A percentile compares a stretch with the other conserved stretches of the same genome.
Conservation (phyloP, 2,329 filamentous ascomycete genomes). For the Diaporthe sp. region DNA sequence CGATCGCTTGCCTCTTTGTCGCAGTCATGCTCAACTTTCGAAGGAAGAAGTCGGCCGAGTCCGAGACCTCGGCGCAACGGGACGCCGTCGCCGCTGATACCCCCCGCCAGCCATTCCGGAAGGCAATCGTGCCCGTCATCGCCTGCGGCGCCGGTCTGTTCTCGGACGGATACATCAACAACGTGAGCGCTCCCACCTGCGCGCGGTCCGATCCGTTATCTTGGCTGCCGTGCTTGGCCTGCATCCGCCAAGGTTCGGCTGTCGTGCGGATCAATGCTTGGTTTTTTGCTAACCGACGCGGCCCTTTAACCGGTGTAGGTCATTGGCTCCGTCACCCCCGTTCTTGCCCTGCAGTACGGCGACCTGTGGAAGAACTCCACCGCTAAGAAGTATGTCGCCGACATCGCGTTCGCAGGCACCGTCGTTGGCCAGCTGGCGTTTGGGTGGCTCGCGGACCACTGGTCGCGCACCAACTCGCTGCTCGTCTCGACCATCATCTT, state of each 20-base stretch:
- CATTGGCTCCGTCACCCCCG: constrained; percentile 88
- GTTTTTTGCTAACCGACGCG: constrained; percentile 1
- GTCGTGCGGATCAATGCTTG: not conserved
- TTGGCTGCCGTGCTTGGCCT: constrained; percentile 18
- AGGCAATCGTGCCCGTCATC: constrained; percentile 74
- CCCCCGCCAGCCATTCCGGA: constrained; percentile 39
- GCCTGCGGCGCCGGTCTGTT: constrained; percentile 93
- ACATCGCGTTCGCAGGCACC: constrained; percentile 89
- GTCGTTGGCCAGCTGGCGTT: constrained; percentile 87
- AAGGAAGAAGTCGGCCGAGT: constrained; percentile 34
- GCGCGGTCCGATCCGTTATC: constrained; percentile 2
- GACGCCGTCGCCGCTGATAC: not conserved
- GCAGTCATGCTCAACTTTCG: constrained; percentile 38
- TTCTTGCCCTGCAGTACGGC: constrained; percentile 78
- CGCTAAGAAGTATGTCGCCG: constrained; percentile 75
- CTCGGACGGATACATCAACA: constrained; percentile 93
- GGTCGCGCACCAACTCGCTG: constrained; percentile 86
- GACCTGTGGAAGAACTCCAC: constrained; percentile 76
- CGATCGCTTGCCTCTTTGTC: not conserved
- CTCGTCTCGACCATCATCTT: constrained; percentile 86
- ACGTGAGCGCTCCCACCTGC: constrained; percentile 61
- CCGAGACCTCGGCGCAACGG: constrained; percentile 25
- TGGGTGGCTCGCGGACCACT: constrained; percentile 85
- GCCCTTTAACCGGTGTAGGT: constrained; percentile 64
- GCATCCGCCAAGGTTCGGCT: constrained; percentile 27